A percentile compares a stretch with the other conserved stretches of the same genome.
Evolutionary conservation across 768 basidiomycete genomes (phyloP).

Genomic region (Russula sp.): DNA sequence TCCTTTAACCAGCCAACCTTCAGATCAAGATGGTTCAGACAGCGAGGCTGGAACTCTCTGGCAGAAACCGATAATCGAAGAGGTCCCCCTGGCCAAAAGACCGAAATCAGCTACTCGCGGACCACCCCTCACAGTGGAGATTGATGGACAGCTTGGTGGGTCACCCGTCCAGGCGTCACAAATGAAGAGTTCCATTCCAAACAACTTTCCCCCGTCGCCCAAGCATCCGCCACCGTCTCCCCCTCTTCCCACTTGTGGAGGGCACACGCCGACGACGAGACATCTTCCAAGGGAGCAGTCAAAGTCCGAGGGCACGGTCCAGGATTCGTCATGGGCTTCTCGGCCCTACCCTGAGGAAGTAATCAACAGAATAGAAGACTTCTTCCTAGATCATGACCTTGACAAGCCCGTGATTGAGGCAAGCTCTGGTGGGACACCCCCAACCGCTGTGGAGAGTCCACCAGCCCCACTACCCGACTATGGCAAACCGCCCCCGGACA

Average conservation of each 20-base stretch:
- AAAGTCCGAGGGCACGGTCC: constrained; percentile 54
- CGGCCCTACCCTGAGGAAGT: constrained; percentile 92
- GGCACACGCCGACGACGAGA: constrained; percentile 32
- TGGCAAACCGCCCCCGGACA: constrained; percentile 31
- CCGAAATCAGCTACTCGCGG: constrained; percentile 23
- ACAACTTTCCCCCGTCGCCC: constrained; percentile 32
- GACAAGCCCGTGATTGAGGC: constrained; percentile 95
- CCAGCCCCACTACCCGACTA: constrained; percentile 36
- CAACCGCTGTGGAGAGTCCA: constrained; percentile 57
- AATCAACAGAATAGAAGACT: constrained; percentile 87
- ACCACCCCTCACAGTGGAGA: constrained; percentile 30
- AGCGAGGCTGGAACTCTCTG: constrained; percentile 48
- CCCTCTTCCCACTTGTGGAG: constrained; percentile 23
- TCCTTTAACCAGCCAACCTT: constrained; percentile 24
- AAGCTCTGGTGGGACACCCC: constrained; percentile 73
- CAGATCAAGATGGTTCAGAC: constrained; percentile 49
- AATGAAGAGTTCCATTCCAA: constrained; percentile 28
- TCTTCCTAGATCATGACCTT: constrained; percentile 94
- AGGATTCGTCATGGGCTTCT: constrained; percentile 79
- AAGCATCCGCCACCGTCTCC: constrained; percentile 34
- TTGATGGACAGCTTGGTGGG: constrained; percentile 33
- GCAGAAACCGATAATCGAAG: constrained; percentile 41
- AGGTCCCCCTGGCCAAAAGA: constrained; percentile 15
- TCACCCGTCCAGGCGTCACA: constrained; percentile 33
- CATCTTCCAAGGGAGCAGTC: constrained; percentile 29